phyloP scores from a whole-genome alignment of 768 basidiomycete species.

The Tylopilus felleus region DNA sequence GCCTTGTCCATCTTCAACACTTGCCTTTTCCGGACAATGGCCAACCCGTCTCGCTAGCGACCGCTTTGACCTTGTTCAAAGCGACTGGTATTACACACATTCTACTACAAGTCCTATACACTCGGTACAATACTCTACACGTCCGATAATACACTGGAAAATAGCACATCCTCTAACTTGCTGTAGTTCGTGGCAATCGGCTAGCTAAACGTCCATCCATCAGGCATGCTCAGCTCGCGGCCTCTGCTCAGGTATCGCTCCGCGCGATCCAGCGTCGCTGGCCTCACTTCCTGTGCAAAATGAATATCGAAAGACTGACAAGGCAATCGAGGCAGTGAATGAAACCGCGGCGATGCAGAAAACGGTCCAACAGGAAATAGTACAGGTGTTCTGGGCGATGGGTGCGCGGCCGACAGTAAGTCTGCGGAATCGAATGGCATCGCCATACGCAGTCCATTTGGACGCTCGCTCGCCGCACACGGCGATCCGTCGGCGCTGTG shows the following conservation, averaged over 20 bases:
- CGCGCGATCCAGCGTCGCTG: constrained; percentile 9
- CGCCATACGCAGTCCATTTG: constrained; percentile 18
- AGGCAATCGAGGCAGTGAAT: constrained; percentile 26
- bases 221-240: constrained; percentile 39
- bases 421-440: constrained; percentile 28
- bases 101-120: neutral
- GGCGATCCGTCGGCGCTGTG: constrained; percentile 35
- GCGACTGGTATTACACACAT: constrained; percentile 10
- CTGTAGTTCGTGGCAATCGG: neutral
- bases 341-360: constrained; percentile 16
- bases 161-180: neutral
- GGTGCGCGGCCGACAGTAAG: constrained; percentile 2
- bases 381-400: constrained; percentile 4
- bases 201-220: constrained; percentile 36
- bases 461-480: constrained; percentile 22
- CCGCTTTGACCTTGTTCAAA: constrained; percentile 19
- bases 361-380: constrained; percentile 15
- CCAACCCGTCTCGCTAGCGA: constrained; percentile 12
- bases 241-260: constrained; percentile 16
- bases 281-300: constrained; percentile 16
- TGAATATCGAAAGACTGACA: constrained; percentile 17
- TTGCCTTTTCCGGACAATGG: constrained; percentile 35
- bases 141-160: constrained; percentile 15
- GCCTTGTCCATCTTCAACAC: constrained; percentile 27
- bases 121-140: constrained; percentile 14